Conservation (phyloP, 805 yeast species). For the Millerozyma miso region DNA sequence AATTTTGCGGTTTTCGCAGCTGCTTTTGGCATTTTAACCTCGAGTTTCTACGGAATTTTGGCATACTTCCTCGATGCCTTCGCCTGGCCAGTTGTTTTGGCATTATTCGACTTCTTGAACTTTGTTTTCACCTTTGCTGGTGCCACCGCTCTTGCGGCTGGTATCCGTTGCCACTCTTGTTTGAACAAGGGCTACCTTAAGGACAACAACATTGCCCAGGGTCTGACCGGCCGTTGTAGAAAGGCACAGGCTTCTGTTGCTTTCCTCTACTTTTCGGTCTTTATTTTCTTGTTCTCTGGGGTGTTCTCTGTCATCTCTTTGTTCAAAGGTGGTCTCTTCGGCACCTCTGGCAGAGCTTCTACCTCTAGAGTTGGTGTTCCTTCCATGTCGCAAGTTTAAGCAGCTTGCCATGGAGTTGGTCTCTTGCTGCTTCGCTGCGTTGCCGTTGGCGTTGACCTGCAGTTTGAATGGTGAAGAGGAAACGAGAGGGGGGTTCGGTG, state of each 20-base stretch:
- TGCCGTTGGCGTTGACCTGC: not conserved
- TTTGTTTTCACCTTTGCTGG: constrained; percentile 90
- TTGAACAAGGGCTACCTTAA: constrained; percentile 59
- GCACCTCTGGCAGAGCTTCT: constrained; percentile 34
- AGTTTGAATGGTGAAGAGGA: not conserved
- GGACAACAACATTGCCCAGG: constrained; percentile 67
- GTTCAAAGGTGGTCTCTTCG: constrained; percentile 48
- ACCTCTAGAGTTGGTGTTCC: constrained; percentile 81
- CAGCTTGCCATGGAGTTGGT: not conserved
- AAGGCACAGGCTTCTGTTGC: constrained; percentile 84
- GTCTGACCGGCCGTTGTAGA: constrained; percentile 83
- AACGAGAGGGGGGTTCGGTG: too few relatives aligned
- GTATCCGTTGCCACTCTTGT: constrained; percentile 84
- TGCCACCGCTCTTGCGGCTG: constrained; percentile 92
- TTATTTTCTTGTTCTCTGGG: constrained; percentile 63
- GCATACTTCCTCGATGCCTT: constrained; percentile 76
- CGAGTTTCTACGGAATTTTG: constrained; percentile 70
- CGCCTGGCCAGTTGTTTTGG: constrained; percentile 83
- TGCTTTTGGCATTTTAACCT: constrained; percentile 78
- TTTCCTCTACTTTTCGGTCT: constrained; percentile 81
- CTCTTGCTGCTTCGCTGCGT: not conserved
- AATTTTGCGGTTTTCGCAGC: constrained; percentile 86
- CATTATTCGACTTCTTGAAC: constrained; percentile 79
- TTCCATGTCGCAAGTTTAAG: constrained; percentile 82
- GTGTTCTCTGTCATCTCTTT: constrained; percentile 57